Evolutionary conservation across 2,329 filamentous ascomycete species (phyloP).

Genomic region (Coniosporium tulheliwenetii): DNA sequence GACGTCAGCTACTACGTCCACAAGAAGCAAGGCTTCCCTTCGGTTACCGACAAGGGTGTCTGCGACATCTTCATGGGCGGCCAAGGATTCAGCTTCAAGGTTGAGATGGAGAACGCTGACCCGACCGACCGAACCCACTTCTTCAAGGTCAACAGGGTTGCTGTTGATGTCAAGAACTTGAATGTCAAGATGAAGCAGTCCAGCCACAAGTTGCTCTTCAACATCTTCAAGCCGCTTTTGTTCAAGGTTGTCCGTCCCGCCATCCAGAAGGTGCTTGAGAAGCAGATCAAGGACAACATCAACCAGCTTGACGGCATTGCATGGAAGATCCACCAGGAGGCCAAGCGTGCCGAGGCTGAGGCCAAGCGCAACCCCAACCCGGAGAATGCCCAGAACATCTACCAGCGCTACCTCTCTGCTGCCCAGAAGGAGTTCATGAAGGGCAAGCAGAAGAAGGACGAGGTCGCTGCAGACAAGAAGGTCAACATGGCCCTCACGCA

Average conservation of each 20-base stretch:
- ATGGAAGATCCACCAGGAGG: slow-evolving; percentile 70
- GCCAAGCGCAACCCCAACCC: slow-evolving; percentile 48
- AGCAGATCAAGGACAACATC: slow-evolving; percentile 74
- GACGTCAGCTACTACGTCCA: slow-evolving; percentile 93
- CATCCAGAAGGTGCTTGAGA: slow-evolving; percentile 76
- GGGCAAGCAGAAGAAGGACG: slow-evolving; percentile 62
- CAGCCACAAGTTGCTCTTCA: slow-evolving; percentile 84
- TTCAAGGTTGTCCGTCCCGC: slow-evolving; percentile 71
- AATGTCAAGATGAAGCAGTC: slow-evolving; percentile 87
- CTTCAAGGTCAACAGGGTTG: slow-evolving; percentile 86
- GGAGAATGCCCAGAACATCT: slow-evolving; percentile 64
- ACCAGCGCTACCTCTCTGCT: slow-evolving; percentile 67
- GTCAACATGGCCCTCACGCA: slow-evolving; percentile 75
- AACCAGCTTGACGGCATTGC: slow-evolving; percentile 56
- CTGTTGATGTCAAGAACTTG: slow-evolving; percentile 67
- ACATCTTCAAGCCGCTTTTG: slow-evolving; percentile 71
- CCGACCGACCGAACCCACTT: slow-evolving; percentile 64
- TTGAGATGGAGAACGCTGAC: slow-evolving; percentile 71
- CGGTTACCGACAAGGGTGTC: slow-evolving; percentile 73
- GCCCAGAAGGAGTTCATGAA: slow-evolving; percentile 58
- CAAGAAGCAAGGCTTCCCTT: slow-evolving; percentile 85
- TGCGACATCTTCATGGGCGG: slow-evolving; percentile 80
- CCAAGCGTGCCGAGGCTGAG: slow-evolving; percentile 53
- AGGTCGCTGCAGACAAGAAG: slow-evolving; percentile 46
- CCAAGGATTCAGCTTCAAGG: slow-evolving; percentile 78